Evolutionary conservation across 2,329 filamentous ascomycete genomes (phyloP).

Genomic region (Colletotrichum navitas): DNA sequence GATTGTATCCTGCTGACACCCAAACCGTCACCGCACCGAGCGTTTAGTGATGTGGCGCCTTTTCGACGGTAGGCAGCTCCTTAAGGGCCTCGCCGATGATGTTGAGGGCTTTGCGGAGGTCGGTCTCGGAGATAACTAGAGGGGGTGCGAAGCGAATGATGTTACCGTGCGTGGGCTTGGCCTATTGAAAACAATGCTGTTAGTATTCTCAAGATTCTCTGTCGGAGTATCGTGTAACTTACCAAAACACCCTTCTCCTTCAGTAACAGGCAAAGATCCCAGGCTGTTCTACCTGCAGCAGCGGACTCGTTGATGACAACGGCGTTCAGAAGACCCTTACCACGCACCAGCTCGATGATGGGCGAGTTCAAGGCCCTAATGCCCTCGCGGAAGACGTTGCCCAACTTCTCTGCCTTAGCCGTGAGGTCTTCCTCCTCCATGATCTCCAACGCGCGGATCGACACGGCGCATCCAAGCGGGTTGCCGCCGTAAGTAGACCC

Average conservation of each 20-base stretch:
- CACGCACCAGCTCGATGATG: constrained; percentile 85
- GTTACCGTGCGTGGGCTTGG: constrained; percentile 98
- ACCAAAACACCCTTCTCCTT: constrained; percentile 96
- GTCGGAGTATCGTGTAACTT: constrained; percentile 54
- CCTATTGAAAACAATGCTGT: constrained; percentile 65
- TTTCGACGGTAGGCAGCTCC: constrained; percentile 77
- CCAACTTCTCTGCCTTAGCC: constrained; percentile 79
- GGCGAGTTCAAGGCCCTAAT: constrained; percentile 81
- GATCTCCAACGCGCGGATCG: constrained; percentile 93
- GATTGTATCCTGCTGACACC: not conserved
- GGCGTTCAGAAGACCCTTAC: constrained; percentile 94
- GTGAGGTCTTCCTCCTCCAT: constrained; percentile 93
- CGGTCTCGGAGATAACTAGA: constrained; percentile 89
- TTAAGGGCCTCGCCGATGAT: constrained; percentile 86
- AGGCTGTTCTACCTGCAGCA: constrained; percentile 87
- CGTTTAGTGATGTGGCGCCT: constrained; percentile 53
- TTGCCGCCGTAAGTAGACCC: constrained; percentile 99
- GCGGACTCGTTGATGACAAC: constrained; percentile 94
- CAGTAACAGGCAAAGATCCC: constrained; percentile 95
- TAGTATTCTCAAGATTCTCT: constrained; percentile 22
- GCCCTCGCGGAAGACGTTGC: constrained; percentile 85
- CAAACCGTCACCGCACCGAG: not conserved
- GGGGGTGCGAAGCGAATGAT: constrained; percentile 99
- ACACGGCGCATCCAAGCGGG: constrained; percentile 93
- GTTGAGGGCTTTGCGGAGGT: constrained; percentile 81